Base-by-base conservation (phyloP, 1,284 basidiomycete genomes). In the Ceratobasidium sp. region DNA sequence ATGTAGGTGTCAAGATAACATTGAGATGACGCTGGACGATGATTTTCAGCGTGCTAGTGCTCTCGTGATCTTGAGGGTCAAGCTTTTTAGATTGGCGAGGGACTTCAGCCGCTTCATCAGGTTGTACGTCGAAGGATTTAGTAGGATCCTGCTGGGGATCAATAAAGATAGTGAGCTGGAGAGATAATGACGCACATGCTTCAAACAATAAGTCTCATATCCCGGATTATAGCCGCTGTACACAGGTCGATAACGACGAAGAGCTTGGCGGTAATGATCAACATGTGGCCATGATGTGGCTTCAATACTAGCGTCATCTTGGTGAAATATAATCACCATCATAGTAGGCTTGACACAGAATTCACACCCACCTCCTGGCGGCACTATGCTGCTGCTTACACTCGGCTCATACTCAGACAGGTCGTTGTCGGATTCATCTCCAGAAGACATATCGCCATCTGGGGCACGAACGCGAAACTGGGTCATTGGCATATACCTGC, bases 341-440 rank as follows among this genome's bases (percentile, higher is more conserved):
- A 42, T 33, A 40, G 38, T 52, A 33, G 13, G 38, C n/a, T 50
- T 23, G n/a, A n/a, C 28, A 13, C 44, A 23, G 57, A 44, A 38
- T 20, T 12, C n/a, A 46, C 17, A 57, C 40, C n/a, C 20, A 74
- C 71, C 71, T 48, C 57, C 71, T 20, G 59, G 46, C 4, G 71
- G 59, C n/a, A 52, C 71, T 65, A 65, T 56, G 42, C 71, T 74
- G 65, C 71, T 74, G 20, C 44, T 74, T 61, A 74, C 15, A 54
- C 71, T 74, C 23, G 71, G 71, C 33, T 74, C 71, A 42, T 77
- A 70, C n/a, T 77, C 66, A 10, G 75, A 44, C 28, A 56, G 33
- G 48, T 88, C 90, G 81, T 93, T 86, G 81, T 94, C 94, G 1
- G 93, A 94, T 83, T 95, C 94, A 80, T 94, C 93, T 3, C 89